A percentile compares a stretch with the other conserved stretches of the same genome.
Evolutionary conservation across 805 yeast species (phyloP).

Genomic region (Peterozyma toletana): DNA sequence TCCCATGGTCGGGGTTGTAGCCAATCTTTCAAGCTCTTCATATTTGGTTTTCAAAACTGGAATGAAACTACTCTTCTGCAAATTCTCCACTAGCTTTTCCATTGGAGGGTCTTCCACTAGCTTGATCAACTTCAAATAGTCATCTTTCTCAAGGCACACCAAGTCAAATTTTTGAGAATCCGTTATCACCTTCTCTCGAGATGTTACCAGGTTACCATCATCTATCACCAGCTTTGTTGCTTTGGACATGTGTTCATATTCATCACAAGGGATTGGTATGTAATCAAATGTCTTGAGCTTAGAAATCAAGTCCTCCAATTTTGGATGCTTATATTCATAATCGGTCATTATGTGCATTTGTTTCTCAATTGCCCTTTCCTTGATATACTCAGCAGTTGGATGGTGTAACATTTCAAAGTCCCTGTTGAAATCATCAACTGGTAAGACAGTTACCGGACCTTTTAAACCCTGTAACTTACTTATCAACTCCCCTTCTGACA

Average conservation of each 20-base stretch:
- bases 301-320: slow-evolving; percentile 23
- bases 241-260: slow-evolving; percentile 2
- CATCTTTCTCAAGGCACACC: background rate
- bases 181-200: slow-evolving; percentile 19
- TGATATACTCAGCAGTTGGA: too few species aligned
- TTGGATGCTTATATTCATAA: slow-evolving; percentile 13
- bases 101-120: slow-evolving; percentile 14
- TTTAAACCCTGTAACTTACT: too few species aligned
- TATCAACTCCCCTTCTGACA: too few species aligned
- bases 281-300: slow-evolving; percentile 20
- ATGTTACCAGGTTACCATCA: slow-evolving; percentile 22
- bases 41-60: slow-evolving; percentile 12
- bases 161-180: slow-evolving; percentile 10
- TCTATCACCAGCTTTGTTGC: slow-evolving; percentile 12
- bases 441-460: too few species aligned
- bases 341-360: too few species aligned
- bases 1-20: slow-evolving; percentile 3
- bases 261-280: slow-evolving; percentile 6
- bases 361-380: too few species aligned
- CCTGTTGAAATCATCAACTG: too few species aligned
- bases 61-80: slow-evolving; percentile 10
- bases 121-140: slow-evolving; percentile 5
- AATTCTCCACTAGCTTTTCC: slow-evolving; percentile 17
- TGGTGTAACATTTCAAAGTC: too few species aligned
- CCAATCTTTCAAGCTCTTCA: slow-evolving; percentile 3